A percentile compares a stretch with the other conserved stretches of the same genome.
phyloP scores from a whole-genome alignment of 768 basidiomycete genomes.

The Pleurotus giganteus region DNA sequence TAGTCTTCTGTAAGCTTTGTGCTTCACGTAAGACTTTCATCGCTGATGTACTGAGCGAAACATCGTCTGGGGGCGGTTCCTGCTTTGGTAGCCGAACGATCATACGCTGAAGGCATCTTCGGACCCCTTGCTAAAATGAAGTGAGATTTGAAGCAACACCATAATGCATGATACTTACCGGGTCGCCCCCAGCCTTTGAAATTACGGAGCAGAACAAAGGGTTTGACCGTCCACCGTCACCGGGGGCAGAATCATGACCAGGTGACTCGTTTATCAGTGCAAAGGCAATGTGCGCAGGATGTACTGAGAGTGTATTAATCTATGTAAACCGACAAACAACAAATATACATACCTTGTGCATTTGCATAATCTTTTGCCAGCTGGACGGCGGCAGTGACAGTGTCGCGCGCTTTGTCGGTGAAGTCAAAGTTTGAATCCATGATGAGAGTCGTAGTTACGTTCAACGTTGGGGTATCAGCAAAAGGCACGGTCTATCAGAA shows the following conservation, averaged over 20 bases:
- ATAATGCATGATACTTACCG: slow-evolving; percentile 42
- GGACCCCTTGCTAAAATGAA: slow-evolving; percentile 46
- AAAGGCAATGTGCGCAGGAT: slow-evolving; percentile 81
- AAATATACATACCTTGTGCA: slow-evolving; percentile 58
- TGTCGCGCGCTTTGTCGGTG: slow-evolving; percentile 79
- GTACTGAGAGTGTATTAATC: slow-evolving; percentile 42
- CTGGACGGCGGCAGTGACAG: slow-evolving; percentile 69
- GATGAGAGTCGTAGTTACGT: too few relatives aligned
- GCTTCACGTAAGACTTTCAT: slow-evolving; percentile 73
- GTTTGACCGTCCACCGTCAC: slow-evolving; percentile 30
- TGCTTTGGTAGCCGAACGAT: slow-evolving; percentile 84
- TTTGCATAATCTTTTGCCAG: slow-evolving; percentile 83
- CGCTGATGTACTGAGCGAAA: slow-evolving; percentile 54
- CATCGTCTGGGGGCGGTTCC: slow-evolving; percentile 82
- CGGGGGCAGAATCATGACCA: slow-evolving; percentile 28
- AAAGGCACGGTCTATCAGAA: background rate
- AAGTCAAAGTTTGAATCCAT: slow-evolving; percentile 71
- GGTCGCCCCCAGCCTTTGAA: slow-evolving; percentile 82
- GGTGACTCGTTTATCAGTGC: slow-evolving; percentile 73
- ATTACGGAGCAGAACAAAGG: slow-evolving; percentile 79
- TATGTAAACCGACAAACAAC: background rate
- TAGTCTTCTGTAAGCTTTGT: slow-evolving; percentile 72
- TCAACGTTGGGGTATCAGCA: slow-evolving; percentile 9
- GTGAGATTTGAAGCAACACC: background rate
- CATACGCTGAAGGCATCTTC: slow-evolving; percentile 69